Conservation (phyloP, 768 basidiomycete genomes). For the Hirschioporus abietinus region DNA sequence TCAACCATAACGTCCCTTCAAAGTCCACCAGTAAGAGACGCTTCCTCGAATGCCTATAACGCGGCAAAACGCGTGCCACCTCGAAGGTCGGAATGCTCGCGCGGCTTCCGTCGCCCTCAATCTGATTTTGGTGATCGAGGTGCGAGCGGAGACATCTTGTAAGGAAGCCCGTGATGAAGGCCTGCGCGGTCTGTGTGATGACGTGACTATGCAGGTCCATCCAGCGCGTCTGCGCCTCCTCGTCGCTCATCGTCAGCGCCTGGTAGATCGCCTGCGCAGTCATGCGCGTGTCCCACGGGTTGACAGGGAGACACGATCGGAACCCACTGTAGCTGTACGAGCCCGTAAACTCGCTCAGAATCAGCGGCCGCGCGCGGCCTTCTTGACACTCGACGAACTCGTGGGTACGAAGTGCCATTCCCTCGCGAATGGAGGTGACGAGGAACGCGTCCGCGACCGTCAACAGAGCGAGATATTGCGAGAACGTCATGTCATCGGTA, state of each 20-base stretch:
- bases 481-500: slow-evolving; percentile 79
- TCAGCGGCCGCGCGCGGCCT: slow-evolving; percentile 57
- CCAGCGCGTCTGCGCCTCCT: slow-evolving; percentile 73
- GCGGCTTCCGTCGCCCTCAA: slow-evolving; percentile 12
- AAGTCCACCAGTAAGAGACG: slow-evolving; percentile 72
- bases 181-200: slow-evolving; percentile 79
- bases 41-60: slow-evolving; percentile 59
- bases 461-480: slow-evolving; percentile 77
- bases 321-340: slow-evolving; percentile 85
- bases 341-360: slow-evolving; percentile 86
- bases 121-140: slow-evolving; percentile 47
- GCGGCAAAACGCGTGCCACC: slow-evolving; percentile 50
- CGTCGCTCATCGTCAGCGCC: slow-evolving; percentile 73
- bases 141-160: slow-evolving; percentile 68
- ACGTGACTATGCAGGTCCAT: slow-evolving; percentile 85
- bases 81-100: slow-evolving; percentile 35
- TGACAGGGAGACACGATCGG: slow-evolving; percentile 79
- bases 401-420: slow-evolving; percentile 78
- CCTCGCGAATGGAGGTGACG: slow-evolving; percentile 79
- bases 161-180: slow-evolving; percentile 77
- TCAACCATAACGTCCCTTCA: slow-evolving; percentile 74
- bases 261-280: slow-evolving; percentile 76
- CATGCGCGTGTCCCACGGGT: slow-evolving; percentile 81
- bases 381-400: slow-evolving; percentile 87
- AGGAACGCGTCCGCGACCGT: slow-evolving; percentile 83